Conservation (phyloP, 2,329 filamentous ascomycete species). For the Alternaria sp. region DNA sequence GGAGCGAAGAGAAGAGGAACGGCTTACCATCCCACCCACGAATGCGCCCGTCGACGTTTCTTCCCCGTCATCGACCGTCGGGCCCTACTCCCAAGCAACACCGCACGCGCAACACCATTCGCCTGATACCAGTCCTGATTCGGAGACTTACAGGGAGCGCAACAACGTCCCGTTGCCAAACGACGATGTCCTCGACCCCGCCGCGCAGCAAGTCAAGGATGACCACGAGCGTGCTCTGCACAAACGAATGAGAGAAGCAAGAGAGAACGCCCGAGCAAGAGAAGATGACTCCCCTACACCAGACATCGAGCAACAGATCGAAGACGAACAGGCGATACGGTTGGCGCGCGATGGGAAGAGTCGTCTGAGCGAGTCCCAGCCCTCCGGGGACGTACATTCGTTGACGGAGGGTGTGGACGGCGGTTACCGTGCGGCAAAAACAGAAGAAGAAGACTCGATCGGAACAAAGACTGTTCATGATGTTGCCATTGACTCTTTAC, state of each 20-base stretch:
- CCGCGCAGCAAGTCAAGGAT: slow-evolving; percentile 56
- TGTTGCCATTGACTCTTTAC: slow-evolving; percentile 42
- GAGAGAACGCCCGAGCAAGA: slow-evolving; percentile 45
- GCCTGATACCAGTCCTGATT: slow-evolving; percentile 75
- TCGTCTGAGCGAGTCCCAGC: slow-evolving; percentile 29
- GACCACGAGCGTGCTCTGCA: slow-evolving; percentile 61
- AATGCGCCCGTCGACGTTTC: slow-evolving; percentile 47
- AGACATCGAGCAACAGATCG: slow-evolving; percentile 64
- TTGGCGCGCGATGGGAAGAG: slow-evolving; percentile 43
- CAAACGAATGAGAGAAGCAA: slow-evolving; percentile 57
- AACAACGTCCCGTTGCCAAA: slow-evolving; percentile 32
- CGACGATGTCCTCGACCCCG: slow-evolving; percentile 43
- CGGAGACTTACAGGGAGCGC: slow-evolving; percentile 57
- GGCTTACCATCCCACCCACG: slow-evolving; percentile 34
- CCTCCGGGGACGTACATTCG: slow-evolving; percentile 13
- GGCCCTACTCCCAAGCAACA: slow-evolving; percentile 74
- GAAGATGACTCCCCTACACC: slow-evolving; percentile 58
- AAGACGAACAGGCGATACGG: slow-evolving; percentile 59
- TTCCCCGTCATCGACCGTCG: slow-evolving; percentile 69
- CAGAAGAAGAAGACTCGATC: slow-evolving; percentile 9
- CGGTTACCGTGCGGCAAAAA: slow-evolving; percentile 12
- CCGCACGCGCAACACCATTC: slow-evolving; percentile 72
- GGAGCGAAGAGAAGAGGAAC: slow-evolving; percentile 49
- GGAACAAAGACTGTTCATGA: slow-evolving; percentile 22
- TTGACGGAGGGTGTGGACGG: slow-evolving; percentile 36